Evolutionary conservation across 768 basidiomycete genomes (phyloP).

Genomic region (Dioszegia aurantiaca): DNA sequence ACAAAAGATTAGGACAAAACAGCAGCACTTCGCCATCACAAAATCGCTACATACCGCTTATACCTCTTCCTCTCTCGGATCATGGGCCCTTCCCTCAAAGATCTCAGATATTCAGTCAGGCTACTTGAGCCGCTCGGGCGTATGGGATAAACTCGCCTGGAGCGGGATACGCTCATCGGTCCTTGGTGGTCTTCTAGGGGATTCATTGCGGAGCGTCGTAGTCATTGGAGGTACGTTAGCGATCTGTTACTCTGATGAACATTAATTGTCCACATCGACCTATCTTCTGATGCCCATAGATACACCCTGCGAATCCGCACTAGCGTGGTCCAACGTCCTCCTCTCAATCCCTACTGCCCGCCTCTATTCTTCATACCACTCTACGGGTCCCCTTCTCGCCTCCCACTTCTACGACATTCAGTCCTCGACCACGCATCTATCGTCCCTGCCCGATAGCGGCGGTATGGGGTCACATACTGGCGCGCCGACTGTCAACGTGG

Average conservation of each 20-base stretch:
- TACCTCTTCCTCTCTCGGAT: conserved; percentile 65
- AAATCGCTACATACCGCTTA: conserved; percentile 59
- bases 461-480: conserved; percentile 59
- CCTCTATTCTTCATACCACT: conserved; percentile 61
- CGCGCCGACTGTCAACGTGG: conserved; percentile 79
- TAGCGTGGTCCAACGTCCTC: conserved; percentile 63
- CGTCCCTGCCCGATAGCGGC: conserved; percentile 25
- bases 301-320: conserved; percentile 20
- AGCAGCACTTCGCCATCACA: conserved; percentile 62
- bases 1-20: conserved; percentile 53
- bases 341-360: conserved; percentile 72
- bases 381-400: conserved; percentile 74
- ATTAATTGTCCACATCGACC: too few relatives aligned
- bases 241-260: background rate
- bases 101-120: conserved; percentile 66
- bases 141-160: conserved; percentile 82
- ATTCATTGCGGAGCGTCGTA: conserved; percentile 65
- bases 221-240: conserved; percentile 66
- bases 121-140: conserved; percentile 64
- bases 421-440: conserved; percentile 46
- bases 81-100: conserved; percentile 65
- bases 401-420: conserved; percentile 84
- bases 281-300: conserved; percentile 15
- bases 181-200: conserved; percentile 64
- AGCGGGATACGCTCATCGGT: conserved; percentile 61